phyloP scores from a whole-genome alignment of 1,284 basidiomycete species.

The Uromyces viciae-fabae region DNA sequence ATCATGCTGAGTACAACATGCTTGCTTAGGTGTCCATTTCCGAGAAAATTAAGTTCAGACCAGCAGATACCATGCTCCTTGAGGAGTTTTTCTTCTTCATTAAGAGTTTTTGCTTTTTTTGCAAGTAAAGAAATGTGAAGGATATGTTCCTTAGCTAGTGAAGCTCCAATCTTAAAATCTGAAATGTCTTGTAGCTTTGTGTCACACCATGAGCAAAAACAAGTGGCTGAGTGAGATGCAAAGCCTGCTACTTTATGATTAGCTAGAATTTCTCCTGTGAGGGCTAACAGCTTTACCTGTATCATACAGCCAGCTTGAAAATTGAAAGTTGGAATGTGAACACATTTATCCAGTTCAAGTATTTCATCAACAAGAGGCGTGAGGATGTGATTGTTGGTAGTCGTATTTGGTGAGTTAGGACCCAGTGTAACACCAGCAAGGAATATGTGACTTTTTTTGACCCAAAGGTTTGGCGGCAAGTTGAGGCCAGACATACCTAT shows the following conservation, averaged over 20 bases:
- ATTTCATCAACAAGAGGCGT: constrained; percentile 10
- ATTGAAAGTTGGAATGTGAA: background rate
- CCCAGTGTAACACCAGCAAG: constrained; percentile 14
- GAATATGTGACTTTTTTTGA: constrained; percentile 6
- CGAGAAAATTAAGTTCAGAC: constrained; percentile 11
- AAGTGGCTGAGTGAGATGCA: background rate
- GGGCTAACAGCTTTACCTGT: background rate
- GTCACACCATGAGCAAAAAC: constrained; percentile 1
- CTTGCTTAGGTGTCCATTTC: background rate
- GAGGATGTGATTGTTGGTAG: constrained; percentile 1
- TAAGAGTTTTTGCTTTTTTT: background rate
- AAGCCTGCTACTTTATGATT: constrained; percentile 16
- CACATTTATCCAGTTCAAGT: background rate
- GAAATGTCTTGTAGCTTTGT: background rate
- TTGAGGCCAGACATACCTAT: background rate
- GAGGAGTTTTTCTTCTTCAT: background rate
- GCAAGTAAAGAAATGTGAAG: background rate
- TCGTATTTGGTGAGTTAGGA: background rate
- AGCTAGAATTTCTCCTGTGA: background rate
- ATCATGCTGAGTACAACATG: background rate
- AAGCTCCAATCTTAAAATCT: background rate
- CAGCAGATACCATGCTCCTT: background rate
- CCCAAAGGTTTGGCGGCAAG: background rate
- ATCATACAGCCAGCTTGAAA: background rate
- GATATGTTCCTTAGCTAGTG: background rate